A percentile compares a stretch with the other conserved stretches of the same genome.
Evolutionary conservation across 352 stramenopile species (phyloP).

Genomic region (Globisporangium rhizosaccharum): DNA sequence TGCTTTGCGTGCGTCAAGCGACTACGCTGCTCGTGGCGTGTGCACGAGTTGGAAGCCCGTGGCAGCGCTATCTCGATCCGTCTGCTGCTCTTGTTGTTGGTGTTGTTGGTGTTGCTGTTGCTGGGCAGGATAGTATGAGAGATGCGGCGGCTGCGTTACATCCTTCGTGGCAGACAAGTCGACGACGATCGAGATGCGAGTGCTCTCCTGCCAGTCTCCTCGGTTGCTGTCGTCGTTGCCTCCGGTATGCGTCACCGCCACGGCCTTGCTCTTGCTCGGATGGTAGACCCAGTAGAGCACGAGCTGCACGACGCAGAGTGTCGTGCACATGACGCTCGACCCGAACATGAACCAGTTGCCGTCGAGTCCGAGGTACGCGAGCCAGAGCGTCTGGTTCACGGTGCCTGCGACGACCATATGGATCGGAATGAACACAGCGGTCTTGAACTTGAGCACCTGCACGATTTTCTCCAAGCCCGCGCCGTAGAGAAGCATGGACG

Average conservation of each 20-base stretch:
- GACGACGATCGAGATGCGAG: slow-evolving; percentile 6
- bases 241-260: neutral
- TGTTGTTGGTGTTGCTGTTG: too few species aligned
- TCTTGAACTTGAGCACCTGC: slow-evolving; percentile 38
- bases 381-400: slow-evolving; percentile 42
- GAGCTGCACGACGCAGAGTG: slow-evolving; percentile 29
- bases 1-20: neutral
- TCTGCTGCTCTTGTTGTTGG: neutral
- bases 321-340: slow-evolving; percentile 33
- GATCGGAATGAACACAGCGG: slow-evolving; percentile 39
- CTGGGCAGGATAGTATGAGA: neutral
- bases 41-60: slow-evolving; percentile 2
- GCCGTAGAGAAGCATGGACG: slow-evolving; percentile 31
- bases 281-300: slow-evolving; percentile 43
- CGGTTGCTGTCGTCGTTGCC: neutral
- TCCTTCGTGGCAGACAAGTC: neutral
- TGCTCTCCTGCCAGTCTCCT: neutral
- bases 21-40: neutral
- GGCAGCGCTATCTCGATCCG: neutral
- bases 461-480: slow-evolving; percentile 32
- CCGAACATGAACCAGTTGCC: slow-evolving; percentile 50
- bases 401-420: slow-evolving; percentile 34
- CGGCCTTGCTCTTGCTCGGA: slow-evolving; percentile 10
- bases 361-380: slow-evolving; percentile 36
- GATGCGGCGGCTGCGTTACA: neutral